Conservation (phyloP, 176 grass and related monocot genomes). For the Juncus effusus region DNA sequence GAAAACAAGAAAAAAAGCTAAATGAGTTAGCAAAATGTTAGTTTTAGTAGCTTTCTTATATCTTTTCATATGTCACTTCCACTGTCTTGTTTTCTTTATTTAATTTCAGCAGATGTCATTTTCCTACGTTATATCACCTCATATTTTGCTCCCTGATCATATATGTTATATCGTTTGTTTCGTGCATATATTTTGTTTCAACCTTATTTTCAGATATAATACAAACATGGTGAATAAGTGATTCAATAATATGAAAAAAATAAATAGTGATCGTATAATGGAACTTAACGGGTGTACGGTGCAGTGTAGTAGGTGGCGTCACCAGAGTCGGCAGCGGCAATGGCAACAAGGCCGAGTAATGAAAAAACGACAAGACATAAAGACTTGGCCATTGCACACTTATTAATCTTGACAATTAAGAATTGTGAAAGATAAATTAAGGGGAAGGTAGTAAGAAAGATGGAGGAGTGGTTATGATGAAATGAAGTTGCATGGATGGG, state of each 20-base stretch:
- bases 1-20: background rate
- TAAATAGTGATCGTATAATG: background rate
- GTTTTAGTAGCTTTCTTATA: background rate
- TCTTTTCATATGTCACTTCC: too few species aligned
- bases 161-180: too few species aligned
- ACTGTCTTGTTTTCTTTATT: too few species aligned
- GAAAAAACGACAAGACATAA: constrained; percentile 1
- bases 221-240: background rate
- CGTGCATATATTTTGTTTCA: too few species aligned
- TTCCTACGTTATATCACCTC: too few species aligned
- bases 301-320: constrained; percentile 52
- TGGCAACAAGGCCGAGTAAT: constrained; percentile 29
- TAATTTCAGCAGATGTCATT: too few species aligned
- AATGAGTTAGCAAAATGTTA: background rate
- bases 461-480: background rate
- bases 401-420: background rate
- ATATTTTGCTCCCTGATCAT: too few species aligned
- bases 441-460: too few species aligned
- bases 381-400: background rate
- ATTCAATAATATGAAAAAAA: background rate
- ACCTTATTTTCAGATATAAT: too few species aligned
- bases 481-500: background rate
- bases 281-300: constrained; percentile 34
- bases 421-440: too few species aligned
- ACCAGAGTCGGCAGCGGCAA: constrained; percentile 17